Conservation (phyloP, 1,284 basidiomycete genomes). For the Inonotus obliquus region DNA sequence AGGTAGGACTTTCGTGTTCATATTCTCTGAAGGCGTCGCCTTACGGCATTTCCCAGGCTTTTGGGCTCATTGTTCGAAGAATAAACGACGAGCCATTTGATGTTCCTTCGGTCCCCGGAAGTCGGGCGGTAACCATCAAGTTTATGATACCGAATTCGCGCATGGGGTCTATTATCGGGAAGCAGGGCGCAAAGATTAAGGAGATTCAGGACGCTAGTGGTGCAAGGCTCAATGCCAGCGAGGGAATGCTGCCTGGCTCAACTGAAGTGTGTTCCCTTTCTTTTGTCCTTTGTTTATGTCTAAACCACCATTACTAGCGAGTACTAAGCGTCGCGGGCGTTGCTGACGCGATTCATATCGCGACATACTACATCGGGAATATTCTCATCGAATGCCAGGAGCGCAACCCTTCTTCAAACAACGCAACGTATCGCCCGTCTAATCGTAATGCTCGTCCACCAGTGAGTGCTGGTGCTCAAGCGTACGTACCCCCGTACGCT, state of each 20-base stretch:
- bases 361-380: conserved; percentile 97
- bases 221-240: conserved; percentile 92
- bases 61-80: conserved; percentile 95
- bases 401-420: conserved; percentile 64
- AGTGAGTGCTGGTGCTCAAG: conserved; percentile 44
- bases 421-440: conserved; percentile 55
- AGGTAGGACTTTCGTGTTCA: conserved; percentile 50
- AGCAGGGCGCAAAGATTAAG: conserved; percentile 97
- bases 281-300: conserved; percentile 13
- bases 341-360: conserved; percentile 99
- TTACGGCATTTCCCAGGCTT: conserved; percentile 59
- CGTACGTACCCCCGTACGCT: conserved; percentile 64
- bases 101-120: conserved; percentile 94
- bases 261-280: conserved; percentile 68
- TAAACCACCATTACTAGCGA: conserved; percentile 47
- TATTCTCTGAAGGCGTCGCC: conserved; percentile 13
- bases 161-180: conserved; percentile 99
- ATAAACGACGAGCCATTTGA: conserved; percentile 99
- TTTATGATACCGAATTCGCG: conserved; percentile 99
- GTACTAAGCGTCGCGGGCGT: conserved; percentile 97
- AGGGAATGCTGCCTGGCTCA: conserved; percentile 98
- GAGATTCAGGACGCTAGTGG: conserved; percentile 99
- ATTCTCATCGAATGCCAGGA: conserved; percentile 96
- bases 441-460: conserved; percentile 48
- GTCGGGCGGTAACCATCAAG: conserved; percentile 97